Evolutionary conservation across 2,329 filamentous ascomycete genomes (phyloP).

Genomic region (Fusarium secorum): DNA sequence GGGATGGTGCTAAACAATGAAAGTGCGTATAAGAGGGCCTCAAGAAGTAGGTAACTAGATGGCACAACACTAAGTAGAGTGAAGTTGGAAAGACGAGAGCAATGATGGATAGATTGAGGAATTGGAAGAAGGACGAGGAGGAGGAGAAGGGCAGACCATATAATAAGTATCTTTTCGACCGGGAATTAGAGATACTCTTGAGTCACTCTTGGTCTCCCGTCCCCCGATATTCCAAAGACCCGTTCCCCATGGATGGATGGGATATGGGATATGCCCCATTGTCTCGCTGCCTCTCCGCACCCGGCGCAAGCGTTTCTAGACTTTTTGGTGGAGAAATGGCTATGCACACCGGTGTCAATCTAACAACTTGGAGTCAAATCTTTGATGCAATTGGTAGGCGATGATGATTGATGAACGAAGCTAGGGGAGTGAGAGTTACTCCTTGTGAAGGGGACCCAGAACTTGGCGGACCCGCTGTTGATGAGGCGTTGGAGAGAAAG

Average conservation of each 20-base stretch:
- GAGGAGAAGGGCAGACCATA: conserved; percentile 21
- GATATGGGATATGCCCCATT: conserved; percentile 5
- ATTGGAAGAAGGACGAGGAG: neutral
- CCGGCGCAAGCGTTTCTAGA: conserved; percentile 4
- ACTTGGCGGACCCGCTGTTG: conserved; percentile 27
- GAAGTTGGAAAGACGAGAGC: neutral
- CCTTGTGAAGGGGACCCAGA: conserved; percentile 6
- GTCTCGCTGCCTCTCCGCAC: conserved; percentile 24
- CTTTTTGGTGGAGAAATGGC: neutral
- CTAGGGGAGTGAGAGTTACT: conserved; percentile 31
- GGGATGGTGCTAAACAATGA: neutral
- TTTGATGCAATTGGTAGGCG: neutral
- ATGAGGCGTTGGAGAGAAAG: neutral
- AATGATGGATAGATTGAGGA: conserved; percentile 1
- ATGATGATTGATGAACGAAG: conserved; percentile 2
- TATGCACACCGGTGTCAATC: conserved; percentile 2
- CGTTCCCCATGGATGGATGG: conserved; percentile 24
- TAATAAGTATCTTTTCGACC: conserved; percentile 38
- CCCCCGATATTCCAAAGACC: conserved; percentile 18
- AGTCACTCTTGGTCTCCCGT: conserved; percentile 33
- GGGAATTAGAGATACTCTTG: conserved; percentile 27
- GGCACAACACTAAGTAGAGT: conserved; percentile 3
- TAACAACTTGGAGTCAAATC: conserved; percentile 11
- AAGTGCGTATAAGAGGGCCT: conserved; percentile 18
- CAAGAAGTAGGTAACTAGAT: neutral